Conservation (phyloP, 2,329 filamentous ascomycete genomes). For the Penicillium sp. region DNA sequence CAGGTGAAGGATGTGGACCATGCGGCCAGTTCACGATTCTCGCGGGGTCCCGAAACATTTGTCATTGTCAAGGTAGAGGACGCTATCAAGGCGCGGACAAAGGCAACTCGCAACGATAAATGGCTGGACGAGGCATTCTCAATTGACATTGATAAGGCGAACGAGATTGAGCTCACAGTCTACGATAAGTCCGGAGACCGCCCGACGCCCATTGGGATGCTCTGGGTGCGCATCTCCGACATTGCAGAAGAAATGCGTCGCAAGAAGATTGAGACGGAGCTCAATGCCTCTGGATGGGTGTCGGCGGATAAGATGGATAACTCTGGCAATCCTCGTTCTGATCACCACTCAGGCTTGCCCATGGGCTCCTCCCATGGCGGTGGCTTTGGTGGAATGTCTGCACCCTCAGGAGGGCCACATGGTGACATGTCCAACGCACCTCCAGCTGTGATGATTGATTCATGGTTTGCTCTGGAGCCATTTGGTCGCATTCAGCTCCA, state of each 20-base stretch:
- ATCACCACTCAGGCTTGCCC: constrained; percentile 53
- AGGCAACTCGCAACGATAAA: constrained; percentile 76
- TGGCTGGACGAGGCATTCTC: constrained; percentile 92
- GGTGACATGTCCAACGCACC: constrained; percentile 29
- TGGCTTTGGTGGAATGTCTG: constrained; percentile 24
- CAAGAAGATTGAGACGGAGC: constrained; percentile 94
- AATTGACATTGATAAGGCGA: constrained; percentile 95
- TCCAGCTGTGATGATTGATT: constrained; percentile 62
- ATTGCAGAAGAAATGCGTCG: constrained; percentile 96
- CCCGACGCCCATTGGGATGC: constrained; percentile 85
- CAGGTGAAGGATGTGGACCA: constrained; percentile 94
- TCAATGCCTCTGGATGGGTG: constrained; percentile 93
- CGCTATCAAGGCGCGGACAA: constrained; percentile 82
- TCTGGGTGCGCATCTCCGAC: constrained; percentile 96
- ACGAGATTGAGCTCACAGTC: constrained; percentile 95
- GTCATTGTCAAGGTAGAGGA: constrained; percentile 97
- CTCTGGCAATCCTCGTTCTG: constrained; percentile 48
- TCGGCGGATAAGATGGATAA: constrained; percentile 92
- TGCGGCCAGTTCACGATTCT: constrained; percentile 76
- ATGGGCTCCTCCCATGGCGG: constrained; percentile 35
- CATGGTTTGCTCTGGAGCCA: constrained; percentile 96
- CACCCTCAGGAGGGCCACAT: constrained; percentile 26
- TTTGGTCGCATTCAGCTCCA: constrained; percentile 88
- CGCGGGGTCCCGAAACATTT: constrained; percentile 88
- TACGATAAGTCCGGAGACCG: constrained; percentile 94